These are phyloP conservation scores for Diaporthe vexans DNA, from an alignment of 2,329 filamentous ascomycete species.

Conservation along the genomic window DNA sequence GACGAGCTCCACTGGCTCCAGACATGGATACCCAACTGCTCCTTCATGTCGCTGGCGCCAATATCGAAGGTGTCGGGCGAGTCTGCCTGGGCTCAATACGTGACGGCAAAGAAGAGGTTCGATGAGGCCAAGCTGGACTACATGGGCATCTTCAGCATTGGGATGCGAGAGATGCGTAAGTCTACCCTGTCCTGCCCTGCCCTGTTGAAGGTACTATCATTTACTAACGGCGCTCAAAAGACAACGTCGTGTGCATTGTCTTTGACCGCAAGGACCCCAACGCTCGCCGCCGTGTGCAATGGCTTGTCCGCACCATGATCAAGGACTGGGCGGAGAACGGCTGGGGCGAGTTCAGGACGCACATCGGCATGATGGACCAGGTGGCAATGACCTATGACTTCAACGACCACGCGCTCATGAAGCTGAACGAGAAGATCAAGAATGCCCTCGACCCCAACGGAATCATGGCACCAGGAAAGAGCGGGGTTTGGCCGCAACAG, in stretches of 20 bases:
- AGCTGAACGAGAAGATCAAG: conserved; percentile 56
- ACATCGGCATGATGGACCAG: conserved; percentile 56
- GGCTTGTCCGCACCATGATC: conserved; percentile 53
- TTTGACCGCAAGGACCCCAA: conserved; percentile 56
- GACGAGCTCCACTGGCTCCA: conserved; percentile 56
- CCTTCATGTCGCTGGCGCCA: conserved; percentile 55
- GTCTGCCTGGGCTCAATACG: conserved; percentile 53
- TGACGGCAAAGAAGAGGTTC: conserved; percentile 48
- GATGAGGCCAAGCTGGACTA: conserved; percentile 49
- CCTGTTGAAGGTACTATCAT: not conserved
- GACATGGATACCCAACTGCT: conserved; percentile 55
- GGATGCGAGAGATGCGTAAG: conserved; percentile 57
- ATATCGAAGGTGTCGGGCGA: conserved; percentile 52
- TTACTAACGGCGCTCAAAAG: not conserved
- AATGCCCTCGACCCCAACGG: conserved; percentile 58
- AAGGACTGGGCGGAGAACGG: conserved; percentile 53
- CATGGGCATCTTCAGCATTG: conserved; percentile 50
- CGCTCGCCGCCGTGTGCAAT: conserved; percentile 45
- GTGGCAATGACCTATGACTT: conserved; percentile 56
- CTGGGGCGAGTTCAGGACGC: conserved; percentile 58
- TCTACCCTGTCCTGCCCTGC: not conserved
- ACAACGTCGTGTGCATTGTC: conserved; percentile 59
- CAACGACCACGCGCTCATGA: conserved; percentile 53
- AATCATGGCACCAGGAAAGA: conserved; percentile 61
- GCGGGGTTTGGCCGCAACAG: conserved; percentile 57